These are phyloP conservation scores for Sordaria brevicollis DNA, from an alignment of 495 filamentous ascomycete genomes.

Conservation along the genomic window DNA sequence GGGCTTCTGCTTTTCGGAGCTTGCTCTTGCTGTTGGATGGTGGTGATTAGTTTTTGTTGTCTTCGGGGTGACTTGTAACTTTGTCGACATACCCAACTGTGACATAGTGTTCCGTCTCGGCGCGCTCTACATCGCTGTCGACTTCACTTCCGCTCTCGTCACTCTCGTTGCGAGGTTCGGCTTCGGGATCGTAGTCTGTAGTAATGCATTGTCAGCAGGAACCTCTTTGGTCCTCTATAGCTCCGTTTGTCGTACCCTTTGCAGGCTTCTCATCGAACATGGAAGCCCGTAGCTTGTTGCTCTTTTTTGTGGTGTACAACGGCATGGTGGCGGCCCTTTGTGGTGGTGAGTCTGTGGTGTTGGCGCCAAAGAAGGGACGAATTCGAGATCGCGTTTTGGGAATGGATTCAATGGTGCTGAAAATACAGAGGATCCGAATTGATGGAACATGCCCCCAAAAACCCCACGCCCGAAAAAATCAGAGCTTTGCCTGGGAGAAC, in stretches of 20 bases:
- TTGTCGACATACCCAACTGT: conserved; percentile 52
- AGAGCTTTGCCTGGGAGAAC: not conserved
- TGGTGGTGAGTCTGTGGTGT: not conserved
- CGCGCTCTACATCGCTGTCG: conserved; percentile 30
- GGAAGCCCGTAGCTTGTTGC: conserved; percentile 26
- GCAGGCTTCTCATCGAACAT: conserved; percentile 30
- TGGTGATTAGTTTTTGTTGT: conserved; percentile 18
- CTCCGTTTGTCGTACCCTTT: conserved; percentile 19
- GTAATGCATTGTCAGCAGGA: not conserved
- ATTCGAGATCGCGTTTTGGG: not conserved
- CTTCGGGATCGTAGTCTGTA: conserved; percentile 84
- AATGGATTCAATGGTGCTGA: not conserved
- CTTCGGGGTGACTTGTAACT: not conserved
- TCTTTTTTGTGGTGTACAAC: conserved; percentile 16
- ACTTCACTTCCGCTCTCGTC: conserved; percentile 47
- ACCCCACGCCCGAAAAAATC: conserved; percentile 21
- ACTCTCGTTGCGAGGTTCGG: conserved; percentile 42
- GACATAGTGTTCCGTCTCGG: conserved; percentile 73
- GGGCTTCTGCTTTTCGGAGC: conserved; percentile 60
- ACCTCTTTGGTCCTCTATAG: not conserved
- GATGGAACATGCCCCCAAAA: not conserved
- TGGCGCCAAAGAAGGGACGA: not conserved
- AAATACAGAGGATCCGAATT: not conserved
- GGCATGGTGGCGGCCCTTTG: conserved; percentile 18
- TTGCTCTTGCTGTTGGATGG: conserved; percentile 71